Percentiles rank a stretch among this genome's conserved stretches.
phyloP scores from a whole-genome alignment of 1,284 basidiomycete genomes.

The Boletellus deceptivus region DNA sequence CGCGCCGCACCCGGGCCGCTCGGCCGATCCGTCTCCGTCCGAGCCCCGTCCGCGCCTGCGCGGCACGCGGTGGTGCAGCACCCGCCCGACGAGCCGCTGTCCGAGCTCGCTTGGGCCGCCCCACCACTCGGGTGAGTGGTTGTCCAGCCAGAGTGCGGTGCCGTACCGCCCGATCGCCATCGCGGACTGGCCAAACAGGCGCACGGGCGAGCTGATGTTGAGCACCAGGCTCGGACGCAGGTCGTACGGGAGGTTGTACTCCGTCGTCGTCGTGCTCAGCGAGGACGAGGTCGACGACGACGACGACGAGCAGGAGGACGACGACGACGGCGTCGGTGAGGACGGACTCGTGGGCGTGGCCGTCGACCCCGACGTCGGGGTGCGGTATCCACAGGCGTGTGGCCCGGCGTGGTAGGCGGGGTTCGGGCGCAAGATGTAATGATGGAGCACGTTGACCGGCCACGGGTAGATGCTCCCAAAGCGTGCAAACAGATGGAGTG shows the following conservation, averaged over 20 bases:
- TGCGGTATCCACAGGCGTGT: not conserved
- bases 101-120: constrained; percentile 45
- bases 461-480: constrained; percentile 62
- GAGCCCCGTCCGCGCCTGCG: not conserved
- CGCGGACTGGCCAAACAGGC: constrained; percentile 54
- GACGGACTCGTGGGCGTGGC: not conserved
- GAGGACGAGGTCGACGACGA: not conserved
- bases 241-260: constrained; percentile 46
- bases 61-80: constrained; percentile 20
- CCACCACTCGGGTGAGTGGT: constrained; percentile 50
- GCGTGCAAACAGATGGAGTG: constrained; percentile 54
- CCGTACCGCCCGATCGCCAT: constrained; percentile 57
- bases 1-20: too few relatives aligned
- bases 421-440: constrained; percentile 52
- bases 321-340: not conserved
- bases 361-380: not conserved
- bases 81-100: constrained; percentile 53
- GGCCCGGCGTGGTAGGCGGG: constrained; percentile 29
- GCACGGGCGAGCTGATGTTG: constrained; percentile 56
- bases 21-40: too few relatives aligned
- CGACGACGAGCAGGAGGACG: not conserved
- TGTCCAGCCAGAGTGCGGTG: constrained; percentile 64
- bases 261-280: constrained; percentile 15
- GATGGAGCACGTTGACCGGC: constrained; percentile 66
- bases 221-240: constrained; percentile 39